Conservation (phyloP, 2,329 filamentous ascomycete species). For the Talaromyces verruculosus region DNA sequence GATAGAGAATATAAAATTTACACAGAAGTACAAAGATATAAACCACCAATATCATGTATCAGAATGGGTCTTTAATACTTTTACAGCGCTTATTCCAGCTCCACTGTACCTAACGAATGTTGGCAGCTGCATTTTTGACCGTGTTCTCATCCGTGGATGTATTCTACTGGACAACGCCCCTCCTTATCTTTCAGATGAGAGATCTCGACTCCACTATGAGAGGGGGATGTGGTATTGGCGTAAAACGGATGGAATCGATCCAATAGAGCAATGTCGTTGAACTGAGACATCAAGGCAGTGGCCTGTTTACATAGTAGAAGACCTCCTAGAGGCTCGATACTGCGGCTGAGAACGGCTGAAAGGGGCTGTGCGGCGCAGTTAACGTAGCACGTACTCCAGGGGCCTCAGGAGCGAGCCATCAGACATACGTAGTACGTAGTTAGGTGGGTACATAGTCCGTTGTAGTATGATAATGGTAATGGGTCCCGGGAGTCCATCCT, state of each 20-base stretch:
- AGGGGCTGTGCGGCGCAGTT: not conserved
- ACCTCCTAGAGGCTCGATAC: no score
- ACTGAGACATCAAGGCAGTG: not conserved
- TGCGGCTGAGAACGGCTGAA: not conserved
- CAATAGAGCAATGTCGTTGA: not conserved
- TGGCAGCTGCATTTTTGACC: no score
- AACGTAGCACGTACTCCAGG: no score
- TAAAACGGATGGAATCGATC: not conserved
- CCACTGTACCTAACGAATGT: no score
- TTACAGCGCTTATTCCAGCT: not conserved
- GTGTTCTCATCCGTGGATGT: not conserved
- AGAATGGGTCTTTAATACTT: not conserved
- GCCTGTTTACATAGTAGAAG: no score
- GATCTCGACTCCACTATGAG: not conserved
- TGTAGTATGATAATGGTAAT: no score
- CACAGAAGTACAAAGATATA: slow-evolving; percentile 16
- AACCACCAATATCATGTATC: not conserved
- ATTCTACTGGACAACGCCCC: not conserved
- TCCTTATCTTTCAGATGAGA: not conserved
- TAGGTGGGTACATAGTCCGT: no score
- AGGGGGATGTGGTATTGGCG: not conserved
- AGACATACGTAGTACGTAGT: no score
- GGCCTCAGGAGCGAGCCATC: no score
- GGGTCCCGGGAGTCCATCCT: no score
- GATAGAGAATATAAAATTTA: not conserved